phyloP scores from a whole-genome alignment of 495 filamentous ascomycete genomes.

The Pyrenula massariospora region DNA sequence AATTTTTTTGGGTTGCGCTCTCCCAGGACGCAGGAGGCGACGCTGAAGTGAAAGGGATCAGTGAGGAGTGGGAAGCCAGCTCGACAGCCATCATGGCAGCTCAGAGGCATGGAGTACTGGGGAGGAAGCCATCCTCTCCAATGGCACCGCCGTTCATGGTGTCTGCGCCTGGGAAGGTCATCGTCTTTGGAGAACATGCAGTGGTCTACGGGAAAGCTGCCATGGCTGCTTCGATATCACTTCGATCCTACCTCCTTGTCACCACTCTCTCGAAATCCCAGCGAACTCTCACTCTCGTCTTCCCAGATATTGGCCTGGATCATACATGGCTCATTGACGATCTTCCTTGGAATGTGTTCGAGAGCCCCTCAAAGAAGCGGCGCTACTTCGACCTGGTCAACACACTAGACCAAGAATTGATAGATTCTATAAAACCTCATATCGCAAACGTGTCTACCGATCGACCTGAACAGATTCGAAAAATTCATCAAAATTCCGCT shows the following conservation, averaged over 20 bases:
- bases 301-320: constrained; percentile 73
- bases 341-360: constrained; percentile 75
- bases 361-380: constrained; percentile 72
- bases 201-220: constrained; percentile 94
- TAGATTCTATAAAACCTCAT: constrained; percentile 66
- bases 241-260: constrained; percentile 91
- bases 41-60: too few species aligned
- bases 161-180: constrained; percentile 93
- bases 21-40: too few species aligned
- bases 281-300: constrained; percentile 71
- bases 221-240: constrained; percentile 85
- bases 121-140: neutral
- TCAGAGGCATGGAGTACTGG: neutral
- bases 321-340: constrained; percentile 89
- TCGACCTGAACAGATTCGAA: constrained; percentile 51
- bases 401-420: constrained; percentile 67
- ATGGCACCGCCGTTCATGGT: constrained; percentile 60
- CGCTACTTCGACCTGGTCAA: constrained; percentile 84
- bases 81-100: neutral
- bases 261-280: constrained; percentile 79
- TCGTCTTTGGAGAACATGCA: constrained; percentile 93
- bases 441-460: constrained; percentile 55
- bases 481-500: constrained; percentile 70
- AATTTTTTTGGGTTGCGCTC: too few species aligned
- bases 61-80: too few species aligned